A percentile compares a stretch with the other conserved stretches of the same genome.
These are phyloP conservation scores for Zygotorulaspora florentina DNA, from an alignment of 805 yeast genomes.

Conservation along the genomic window DNA sequence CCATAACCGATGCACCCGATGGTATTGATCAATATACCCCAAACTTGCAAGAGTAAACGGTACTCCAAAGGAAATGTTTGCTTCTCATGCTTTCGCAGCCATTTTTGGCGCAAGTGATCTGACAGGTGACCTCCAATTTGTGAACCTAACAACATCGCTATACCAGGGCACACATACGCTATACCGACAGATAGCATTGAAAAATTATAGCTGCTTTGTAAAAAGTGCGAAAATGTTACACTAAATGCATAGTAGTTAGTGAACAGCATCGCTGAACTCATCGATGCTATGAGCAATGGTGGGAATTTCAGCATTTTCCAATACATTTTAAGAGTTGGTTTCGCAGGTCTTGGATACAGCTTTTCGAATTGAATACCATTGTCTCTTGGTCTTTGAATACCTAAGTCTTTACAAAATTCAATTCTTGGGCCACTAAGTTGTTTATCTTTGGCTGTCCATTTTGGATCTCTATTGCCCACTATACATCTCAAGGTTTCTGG, in stretches of 20 bases:
- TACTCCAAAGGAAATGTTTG: conserved; percentile 43
- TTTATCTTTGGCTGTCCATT: conserved; percentile 21
- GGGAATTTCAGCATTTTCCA: conserved; percentile 37
- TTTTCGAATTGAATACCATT: conserved; percentile 19
- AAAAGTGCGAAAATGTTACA: conserved; percentile 44
- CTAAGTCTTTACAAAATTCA: conserved; percentile 18
- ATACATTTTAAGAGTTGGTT: conserved; percentile 39
- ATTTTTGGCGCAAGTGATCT: conserved; percentile 36
- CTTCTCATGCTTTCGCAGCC: conserved; percentile 26
- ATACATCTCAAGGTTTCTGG: conserved; percentile 78
- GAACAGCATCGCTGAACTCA: conserved; percentile 48
- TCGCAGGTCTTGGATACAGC: conserved; percentile 44
- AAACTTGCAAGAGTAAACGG: conserved; percentile 41
- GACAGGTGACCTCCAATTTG: conserved; percentile 46
- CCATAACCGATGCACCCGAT: conserved; percentile 49
- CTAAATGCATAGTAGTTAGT: conserved; percentile 52
- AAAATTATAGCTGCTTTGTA: conserved; percentile 39
- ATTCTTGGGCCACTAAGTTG: conserved; percentile 2
- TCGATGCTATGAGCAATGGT: conserved; percentile 45
- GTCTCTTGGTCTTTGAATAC: conserved; percentile 28
- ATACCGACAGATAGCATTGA: conserved; percentile 39
- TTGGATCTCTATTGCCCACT: conserved; percentile 49
- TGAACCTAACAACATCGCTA: conserved; percentile 46
- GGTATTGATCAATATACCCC: conserved; percentile 43
- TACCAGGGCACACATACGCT: conserved; percentile 52